Evolutionary conservation across 176 grass and related monocot genomes (phyloP).

Genomic region (Miscanthus lutarioriparius): DNA sequence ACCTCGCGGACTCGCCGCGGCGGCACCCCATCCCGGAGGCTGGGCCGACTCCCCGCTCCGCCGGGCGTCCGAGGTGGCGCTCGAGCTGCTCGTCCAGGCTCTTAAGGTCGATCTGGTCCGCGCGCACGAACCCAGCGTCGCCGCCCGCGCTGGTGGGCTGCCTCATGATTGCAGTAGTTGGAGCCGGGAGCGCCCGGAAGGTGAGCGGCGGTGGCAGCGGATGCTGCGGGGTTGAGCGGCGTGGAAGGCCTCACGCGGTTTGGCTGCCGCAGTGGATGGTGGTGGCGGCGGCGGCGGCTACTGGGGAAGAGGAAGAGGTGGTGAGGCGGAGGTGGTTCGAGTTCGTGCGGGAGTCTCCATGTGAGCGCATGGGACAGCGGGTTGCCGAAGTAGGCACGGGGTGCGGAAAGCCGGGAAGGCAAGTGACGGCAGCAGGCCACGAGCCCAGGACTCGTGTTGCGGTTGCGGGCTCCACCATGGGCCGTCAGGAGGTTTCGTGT

Average conservation of each 20-base stretch:
- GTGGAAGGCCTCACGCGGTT: neutral
- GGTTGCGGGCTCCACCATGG: conserved; percentile 9
- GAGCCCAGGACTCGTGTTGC: conserved; percentile 9
- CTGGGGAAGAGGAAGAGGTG: conserved; percentile 8
- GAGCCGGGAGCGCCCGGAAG: conserved; percentile 41
- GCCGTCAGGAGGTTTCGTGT: conserved; percentile 12
- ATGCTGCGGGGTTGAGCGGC: conserved; percentile 7
- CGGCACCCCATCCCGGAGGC: conserved; percentile 6
- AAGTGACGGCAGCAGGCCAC: neutral
- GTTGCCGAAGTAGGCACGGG: conserved; percentile 34
- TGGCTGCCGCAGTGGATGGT: neutral
- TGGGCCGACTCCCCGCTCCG: conserved; percentile 8
- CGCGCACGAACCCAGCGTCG: conserved; percentile 70
- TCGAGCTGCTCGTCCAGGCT: conserved; percentile 95
- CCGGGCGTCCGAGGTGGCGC: conserved; percentile 65
- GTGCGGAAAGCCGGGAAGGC: neutral
- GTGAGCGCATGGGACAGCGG: conserved; percentile 59
- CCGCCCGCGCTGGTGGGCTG: conserved; percentile 45
- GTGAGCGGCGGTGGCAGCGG: conserved; percentile 20
- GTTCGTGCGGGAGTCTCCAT: conserved; percentile 44
- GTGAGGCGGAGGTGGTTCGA: conserved; percentile 29
- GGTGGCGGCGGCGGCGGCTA: conserved; percentile 15
- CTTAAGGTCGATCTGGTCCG: conserved; percentile 97
- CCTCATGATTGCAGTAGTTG: conserved; percentile 63
- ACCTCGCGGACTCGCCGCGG: conserved; percentile 37